Evolutionary conservation across 2,329 filamentous ascomycete species (phyloP).

Genomic region (Hypomyces perniciosus): DNA sequence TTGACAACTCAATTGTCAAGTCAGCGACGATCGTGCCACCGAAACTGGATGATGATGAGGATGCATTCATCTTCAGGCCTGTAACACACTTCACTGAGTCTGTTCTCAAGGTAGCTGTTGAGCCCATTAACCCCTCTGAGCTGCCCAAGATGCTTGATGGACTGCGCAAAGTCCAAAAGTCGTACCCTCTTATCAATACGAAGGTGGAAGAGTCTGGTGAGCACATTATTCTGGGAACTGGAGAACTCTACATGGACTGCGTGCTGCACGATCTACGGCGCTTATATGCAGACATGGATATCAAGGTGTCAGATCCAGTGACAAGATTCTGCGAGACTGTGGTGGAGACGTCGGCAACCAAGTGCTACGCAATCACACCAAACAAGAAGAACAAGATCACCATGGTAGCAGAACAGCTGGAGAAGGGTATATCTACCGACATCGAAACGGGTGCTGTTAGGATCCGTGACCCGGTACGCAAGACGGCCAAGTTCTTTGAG

Average conservation of each 20-base stretch:
- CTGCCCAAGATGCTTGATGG: constrained; percentile 98
- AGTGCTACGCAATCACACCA: constrained; percentile 94
- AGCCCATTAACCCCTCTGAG: constrained; percentile 96
- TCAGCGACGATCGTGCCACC: constrained; percentile 83
- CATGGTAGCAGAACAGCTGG: constrained; percentile 93
- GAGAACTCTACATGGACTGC: constrained; percentile 99
- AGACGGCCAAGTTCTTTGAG: constrained; percentile 95
- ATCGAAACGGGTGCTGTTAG: constrained; percentile 87
- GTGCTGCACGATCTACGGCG: constrained; percentile 89
- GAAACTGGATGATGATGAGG: constrained; percentile 77
- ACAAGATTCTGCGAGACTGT: constrained; percentile 98
- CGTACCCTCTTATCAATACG: constrained; percentile 89
- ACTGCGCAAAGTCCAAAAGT: constrained; percentile 94
- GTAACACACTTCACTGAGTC: constrained; percentile 94
- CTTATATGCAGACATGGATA: constrained; percentile 98
- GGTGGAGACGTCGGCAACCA: constrained; percentile 93
- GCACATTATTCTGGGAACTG: constrained; percentile 89
- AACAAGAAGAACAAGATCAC: constrained; percentile 99
- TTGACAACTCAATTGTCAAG: constrained; percentile 98
- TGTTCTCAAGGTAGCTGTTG: constrained; percentile 94
- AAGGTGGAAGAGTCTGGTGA: constrained; percentile 98
- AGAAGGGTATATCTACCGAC: constrained; percentile 89
- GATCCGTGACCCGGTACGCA: constrained; percentile 87
- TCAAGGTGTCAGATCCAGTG: constrained; percentile 97
- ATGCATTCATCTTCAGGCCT: constrained; percentile 91